Percentiles rank a stretch among this genome's conserved stretches.
Evolutionary conservation across 1,284 basidiomycete genomes (phyloP).

Genomic region (Jaminaea rosea): DNA sequence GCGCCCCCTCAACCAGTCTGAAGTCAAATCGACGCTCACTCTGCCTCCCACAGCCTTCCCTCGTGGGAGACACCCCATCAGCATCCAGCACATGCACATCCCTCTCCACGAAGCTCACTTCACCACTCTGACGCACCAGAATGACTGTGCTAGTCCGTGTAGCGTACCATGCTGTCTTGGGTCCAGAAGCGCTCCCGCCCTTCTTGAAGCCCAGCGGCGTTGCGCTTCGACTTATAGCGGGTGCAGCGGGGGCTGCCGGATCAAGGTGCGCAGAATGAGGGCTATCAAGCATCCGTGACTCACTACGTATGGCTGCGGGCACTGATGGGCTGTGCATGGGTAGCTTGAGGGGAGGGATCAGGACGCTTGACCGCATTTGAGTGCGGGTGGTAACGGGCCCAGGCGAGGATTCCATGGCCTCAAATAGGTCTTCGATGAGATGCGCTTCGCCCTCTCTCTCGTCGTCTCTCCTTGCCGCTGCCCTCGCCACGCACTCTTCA

Average conservation of each 20-base stretch:
- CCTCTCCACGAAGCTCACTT: constrained; percentile 3
- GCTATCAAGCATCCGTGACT: neutral
- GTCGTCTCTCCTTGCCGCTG: neutral
- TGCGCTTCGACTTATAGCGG: neutral
- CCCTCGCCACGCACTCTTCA: neutral
- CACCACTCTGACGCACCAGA: constrained; percentile 2
- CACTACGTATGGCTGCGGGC: neutral
- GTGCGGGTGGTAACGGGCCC: no score
- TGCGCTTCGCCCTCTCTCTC: no score
- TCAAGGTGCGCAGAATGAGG: neutral
- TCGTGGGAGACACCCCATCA: neutral
- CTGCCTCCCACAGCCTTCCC: neutral
- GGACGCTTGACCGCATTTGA: neutral
- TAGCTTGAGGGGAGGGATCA: neutral
- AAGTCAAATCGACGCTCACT: neutral
- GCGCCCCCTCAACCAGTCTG: no score
- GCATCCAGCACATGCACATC: constrained; percentile 4
- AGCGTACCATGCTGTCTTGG: constrained; percentile 2
- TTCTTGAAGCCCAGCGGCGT: neutral
- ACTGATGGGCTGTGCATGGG: neutral
- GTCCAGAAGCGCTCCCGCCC: neutral
- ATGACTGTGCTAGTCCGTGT: constrained; percentile 7
- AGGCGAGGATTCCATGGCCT: no score
- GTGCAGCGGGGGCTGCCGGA: neutral
- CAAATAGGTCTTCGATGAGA: no score